Base-by-base conservation (phyloP, 1,284 basidiomycete genomes). In the Caloboletus firmus region DNA sequence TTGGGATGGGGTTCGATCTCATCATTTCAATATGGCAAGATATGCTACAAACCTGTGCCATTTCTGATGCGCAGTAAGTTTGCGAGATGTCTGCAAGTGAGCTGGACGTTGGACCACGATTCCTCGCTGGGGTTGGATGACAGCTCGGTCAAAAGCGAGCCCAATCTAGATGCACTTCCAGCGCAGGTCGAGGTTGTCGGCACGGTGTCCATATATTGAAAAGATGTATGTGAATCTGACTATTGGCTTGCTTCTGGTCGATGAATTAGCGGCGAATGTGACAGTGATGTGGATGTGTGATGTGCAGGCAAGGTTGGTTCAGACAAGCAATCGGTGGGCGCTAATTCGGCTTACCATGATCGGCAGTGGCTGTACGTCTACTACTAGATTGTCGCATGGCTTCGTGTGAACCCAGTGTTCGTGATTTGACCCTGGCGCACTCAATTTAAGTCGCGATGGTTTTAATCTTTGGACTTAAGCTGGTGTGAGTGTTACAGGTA, bases 51-150 rank as follows among this genome's bases (percentile, higher is more conserved):
- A 81, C 81, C 75, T 67, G 73, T 54, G 51, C 74, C 73, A 64
- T 82, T 76, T 67, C 76, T 80, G 51, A 77, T 71, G 45, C 87
- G 78, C 39, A 90, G 72, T 51, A 74, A 72, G 68, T 88, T 82
- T 44, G 87, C 88, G 40, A 90, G 70, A 46, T 74, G 70, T 63
- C 77, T 82, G 11, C 83, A 80, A 32, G 76, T 76, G 26, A 59
- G 61, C 61, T 83, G 78, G 34, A 87, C 74, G 40, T 76, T 71
- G 45, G 67, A 67, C 86, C 86, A 90, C 30, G 72, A 65, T 40
- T 72, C 67, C 13, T 67, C 67, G 52, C 62, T 63, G 49, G 70
- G 63, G 48, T 65, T 72, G 56, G 67, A 62, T 51, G 68, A 68
- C 49, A 83, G 63, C 37, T 72, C 66, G 11, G 59, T 57, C 41